These are phyloP conservation scores for Aspergillus candidus DNA, from an alignment of 2,329 filamentous ascomycete genomes.

Conservation along the genomic window DNA sequence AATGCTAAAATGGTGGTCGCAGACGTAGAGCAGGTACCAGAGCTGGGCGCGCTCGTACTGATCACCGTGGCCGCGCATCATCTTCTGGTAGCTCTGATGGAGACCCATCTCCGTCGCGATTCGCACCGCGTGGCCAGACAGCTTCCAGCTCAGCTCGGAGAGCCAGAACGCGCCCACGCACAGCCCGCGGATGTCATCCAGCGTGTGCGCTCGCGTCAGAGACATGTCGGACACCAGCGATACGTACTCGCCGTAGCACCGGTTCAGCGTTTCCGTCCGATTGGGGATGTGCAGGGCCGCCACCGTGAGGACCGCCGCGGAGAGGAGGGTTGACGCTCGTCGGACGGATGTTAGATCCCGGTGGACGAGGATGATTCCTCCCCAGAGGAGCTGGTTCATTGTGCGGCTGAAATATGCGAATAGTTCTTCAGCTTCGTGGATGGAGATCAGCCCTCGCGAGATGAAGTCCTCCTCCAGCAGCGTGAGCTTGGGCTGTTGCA, in stretches of 20 bases:
- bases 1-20: slow-evolving; percentile 60
- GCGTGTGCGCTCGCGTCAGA: slow-evolving; percentile 52
- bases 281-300: slow-evolving; percentile 54
- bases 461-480: slow-evolving; percentile 47
- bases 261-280: slow-evolving; percentile 47
- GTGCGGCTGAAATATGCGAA: slow-evolving; percentile 48
- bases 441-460: slow-evolving; percentile 41
- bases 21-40: slow-evolving; percentile 60
- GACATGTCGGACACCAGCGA: slow-evolving; percentile 52
- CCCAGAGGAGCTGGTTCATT: slow-evolving; percentile 49
- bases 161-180: slow-evolving; percentile 60
- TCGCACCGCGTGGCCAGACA: slow-evolving; percentile 54
- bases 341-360: slow-evolving; percentile 48
- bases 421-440: slow-evolving; percentile 47
- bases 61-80: slow-evolving; percentile 43
- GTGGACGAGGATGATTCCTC: slow-evolving; percentile 47
- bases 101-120: slow-evolving; percentile 54
- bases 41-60: slow-evolving; percentile 52
- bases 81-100: slow-evolving; percentile 49
- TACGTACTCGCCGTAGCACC: slow-evolving; percentile 54
- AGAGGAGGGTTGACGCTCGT: slow-evolving; percentile 50
- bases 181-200: slow-evolving; percentile 55
- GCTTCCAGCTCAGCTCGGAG: slow-evolving; percentile 57
- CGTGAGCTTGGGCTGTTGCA: slow-evolving; percentile 32
- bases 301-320: slow-evolving; percentile 52